Evolutionary conservation across 805 yeast species (phyloP), one percentile per base, ranked within the genome.

Genomic region (Wickerhamomyces mucosus): DNA sequence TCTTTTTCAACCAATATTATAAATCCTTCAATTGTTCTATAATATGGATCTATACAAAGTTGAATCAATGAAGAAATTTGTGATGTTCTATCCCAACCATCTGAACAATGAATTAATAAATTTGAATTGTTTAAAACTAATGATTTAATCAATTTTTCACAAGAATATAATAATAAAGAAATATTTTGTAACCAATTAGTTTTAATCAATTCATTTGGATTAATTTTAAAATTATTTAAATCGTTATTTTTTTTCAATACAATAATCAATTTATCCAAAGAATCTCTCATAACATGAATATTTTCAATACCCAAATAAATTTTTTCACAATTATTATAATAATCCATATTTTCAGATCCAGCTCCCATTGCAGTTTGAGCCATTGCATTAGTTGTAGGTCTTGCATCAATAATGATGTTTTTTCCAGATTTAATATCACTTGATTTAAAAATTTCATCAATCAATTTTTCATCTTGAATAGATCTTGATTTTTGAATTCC

Each of bases 61-160:
- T 89, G 89, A 16, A 88, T 72, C 38, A 92, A 59, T 3, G 95
- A 78, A 6, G 86, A 69, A 2, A 88, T 72, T 51, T 92, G 97
- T 0, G 96, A 75, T 0, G 98, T 92, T 36, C 98, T 64, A 51
- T 92, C 98, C 98, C 98, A 92, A 1, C 98, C 98, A 59, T 92
- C 98, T 1, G 96, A 85, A 53, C 98, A 92, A 59, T 92, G 98
- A 6, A 92, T 69, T 8, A 92, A 51, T 4, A 89, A 67, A 52
- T 89, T 94, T 14, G 92, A 80, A 39, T 77, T 74, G 53, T 85
- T 84, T 44, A 78, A 72, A 33, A 83, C 82, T 15, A 92, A 68
- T n/a, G 89, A 80, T 48, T 84, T 79, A 17, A 80, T 74, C 28
- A 92, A 70, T 21, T 81, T 67, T 34, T 82, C 88, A 0, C 86